Base-by-base conservation (phyloP, 371 early-diverging fungal species). In the Lichtheimia corymbifera region DNA sequence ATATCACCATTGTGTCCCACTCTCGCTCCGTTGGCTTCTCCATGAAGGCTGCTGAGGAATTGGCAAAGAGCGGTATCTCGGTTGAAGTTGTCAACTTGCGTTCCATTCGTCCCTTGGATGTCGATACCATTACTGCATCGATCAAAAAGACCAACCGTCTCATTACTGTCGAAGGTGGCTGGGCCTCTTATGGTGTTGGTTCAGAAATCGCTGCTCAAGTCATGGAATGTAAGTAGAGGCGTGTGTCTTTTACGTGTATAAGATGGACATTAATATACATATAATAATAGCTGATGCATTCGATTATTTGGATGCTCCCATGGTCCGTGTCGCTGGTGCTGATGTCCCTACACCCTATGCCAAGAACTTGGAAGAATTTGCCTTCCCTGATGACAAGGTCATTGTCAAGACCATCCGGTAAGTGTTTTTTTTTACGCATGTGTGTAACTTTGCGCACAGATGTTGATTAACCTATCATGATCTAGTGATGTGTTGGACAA, bases 311-410 rank as follows among this genome's bases (percentile, higher is more conserved):
- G 98, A 98, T 84, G 92, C 94, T 45, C 98, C 98, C 17, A 89
- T 99, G 59, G 73, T 79, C 67, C 93, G 99, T 70, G 86, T 99
- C 53, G 94, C 96, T 60, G 97, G 97, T 73, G 97, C 98, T 68
- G 99, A 99, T 81, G 87, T 97, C 58, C 99, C 99, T 59, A 99
- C 96, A 72, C 99, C 99, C 51, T 99, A 99, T 75, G 97, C 99
- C 59, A 75, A 85, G 70, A 97, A 97, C 87, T 84, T 99, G 51
- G 99, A 99, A 83, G 76, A 74, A 40, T 82, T 90, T 62, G 85
- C 94, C 59, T 90, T 97, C 79, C 99, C 99, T 56, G 91, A 88
- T 64, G 80, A 85, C 41, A 89, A 92, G 59, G 87, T 88, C 72
- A 93, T 99, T 71, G 89, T 81, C 63, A 86, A 88, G 74, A 86